Base-by-base conservation (phyloP, 1,139 yeast species). In the Lodderomyces parapsilosis region DNA sequence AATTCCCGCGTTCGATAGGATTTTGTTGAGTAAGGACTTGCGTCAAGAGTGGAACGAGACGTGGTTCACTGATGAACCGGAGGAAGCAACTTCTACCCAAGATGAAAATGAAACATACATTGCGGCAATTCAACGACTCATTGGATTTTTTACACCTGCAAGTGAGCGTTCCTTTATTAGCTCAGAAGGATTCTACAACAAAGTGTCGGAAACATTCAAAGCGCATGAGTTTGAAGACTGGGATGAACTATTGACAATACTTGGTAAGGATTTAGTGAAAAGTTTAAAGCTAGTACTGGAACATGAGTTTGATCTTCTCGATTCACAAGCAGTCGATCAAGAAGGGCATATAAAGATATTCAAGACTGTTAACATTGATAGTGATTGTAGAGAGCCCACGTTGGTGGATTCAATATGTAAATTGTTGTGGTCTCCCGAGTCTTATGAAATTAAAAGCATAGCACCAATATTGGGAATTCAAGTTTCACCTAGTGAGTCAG, bases 341-440 rank as follows among this genome's bases (percentile, higher is more conserved):
- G 45, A 38, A 10, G 51, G 46, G 4, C 50, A 47, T 4, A 68
- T 63, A 35, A 61, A 59, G 3, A 64, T 59, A 15, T 45, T 71
- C 22, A 53, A 56, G 7, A 55, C 62, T 4, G 54, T 72, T 32
- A 70, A 68, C 23, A 58, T 72, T 10, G 76, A 72, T 24, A 38
- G 51, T n/a, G 76, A 68, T 13, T 42, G 55, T 6, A 51, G 72
- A 28, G 53, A 54, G n/a, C 17, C 52, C 2, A 56, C 55, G 17
- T 50, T 72, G 15, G 63, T 65, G 43, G 65, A 62, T 36, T 55
- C 71, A 0, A 58, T 73, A 40, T 63, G 65, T 49, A 61, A 56
- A 34, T 54, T 72, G 45, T 68, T 73, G 42, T 71, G 78, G 77
- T 64, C 62, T 23, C 53, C 67, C 4, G 73, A 73, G 6, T 52